Evolutionary conservation across 2,329 filamentous ascomycete species (phyloP), one percentile per base, ranked within the genome.

Genomic region (Penicillium oxalicum): DNA sequence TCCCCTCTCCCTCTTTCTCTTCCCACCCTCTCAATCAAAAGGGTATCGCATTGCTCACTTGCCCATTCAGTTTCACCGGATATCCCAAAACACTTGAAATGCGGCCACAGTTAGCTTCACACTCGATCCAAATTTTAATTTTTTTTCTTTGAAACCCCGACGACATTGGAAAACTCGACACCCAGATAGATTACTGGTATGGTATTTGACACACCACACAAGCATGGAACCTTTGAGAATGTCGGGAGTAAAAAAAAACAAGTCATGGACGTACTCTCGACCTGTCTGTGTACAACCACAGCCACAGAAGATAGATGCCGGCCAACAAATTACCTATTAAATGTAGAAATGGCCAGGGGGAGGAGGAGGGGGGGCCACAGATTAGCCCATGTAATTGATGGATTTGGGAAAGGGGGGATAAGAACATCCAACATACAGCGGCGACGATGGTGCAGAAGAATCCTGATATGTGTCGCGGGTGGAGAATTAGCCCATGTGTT

Each of bases 231-330:
- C 29, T 27, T 7, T 9, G 32, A 5, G 40, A 25, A 5, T 8
- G 18, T 5, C 2, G 18, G 18, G 12, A n/a, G 11, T 42, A 24
- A 39, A 24, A 40, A 29, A 13, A 37, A 24, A 24, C 13, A n/a
- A n/a, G n/a, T 18, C 18, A 18, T 18, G 18, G 18, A 18, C 18
- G 57, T 66, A 80, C 78, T 72, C 73, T 59, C 77, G 77, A 25
- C 78, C 78, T 0, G 67, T 69, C 57, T 80, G 70, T 2, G 77
- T 79, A 36, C 72, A 70, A 55, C 76, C 78, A 58, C 78, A 80
- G n/a, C 78, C 76, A 62, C 77, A 80, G 41, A 81, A 70, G 24
- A 81, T 63, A 0, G 76, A 74, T 4, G 74, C 76, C 2, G 78
- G 78, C 71, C 76, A 81, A 53, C 77, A 80, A 29, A 80, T 55